Percentiles rank a stretch among this genome's conserved stretches.
phyloP scores from a whole-genome alignment of 2,329 filamentous ascomycete genomes.

The Colletotrichum eremochloae region DNA sequence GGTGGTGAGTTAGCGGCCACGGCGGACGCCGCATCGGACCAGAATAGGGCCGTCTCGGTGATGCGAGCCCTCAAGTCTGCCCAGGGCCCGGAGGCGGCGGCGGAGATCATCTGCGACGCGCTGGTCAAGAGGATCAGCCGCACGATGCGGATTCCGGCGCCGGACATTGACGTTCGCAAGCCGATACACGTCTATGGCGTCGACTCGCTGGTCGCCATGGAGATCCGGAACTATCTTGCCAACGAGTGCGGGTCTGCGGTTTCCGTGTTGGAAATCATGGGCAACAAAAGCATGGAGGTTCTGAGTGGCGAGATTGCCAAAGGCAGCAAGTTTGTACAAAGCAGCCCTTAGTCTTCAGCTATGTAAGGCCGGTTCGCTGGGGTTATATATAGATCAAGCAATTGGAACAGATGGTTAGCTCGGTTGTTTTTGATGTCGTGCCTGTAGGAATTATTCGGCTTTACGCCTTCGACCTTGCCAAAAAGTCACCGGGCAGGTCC shows the following conservation, averaged over 20 bases:
- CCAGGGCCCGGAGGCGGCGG: background rate
- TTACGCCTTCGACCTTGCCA: too few species aligned
- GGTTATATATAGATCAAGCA: too few species aligned
- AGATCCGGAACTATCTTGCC: constrained; percentile 2
- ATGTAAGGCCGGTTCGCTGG: too few species aligned
- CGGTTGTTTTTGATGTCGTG: too few species aligned
- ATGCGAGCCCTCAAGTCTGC: background rate
- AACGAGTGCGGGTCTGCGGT: constrained; percentile 13
- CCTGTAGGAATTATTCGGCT: too few species aligned
- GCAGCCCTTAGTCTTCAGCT: too few species aligned
- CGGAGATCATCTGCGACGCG: background rate
- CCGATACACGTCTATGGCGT: background rate
- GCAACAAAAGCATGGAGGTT: background rate
- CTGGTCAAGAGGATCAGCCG: background rate
- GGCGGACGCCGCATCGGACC: background rate
- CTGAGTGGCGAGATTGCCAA: background rate
- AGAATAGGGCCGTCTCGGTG: background rate
- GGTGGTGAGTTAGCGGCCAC: constrained; percentile 4
- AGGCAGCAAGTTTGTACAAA: background rate
- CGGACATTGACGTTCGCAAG: background rate
- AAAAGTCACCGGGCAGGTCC: too few species aligned
- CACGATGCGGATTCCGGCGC: background rate
- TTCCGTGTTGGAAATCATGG: constrained; percentile 4
- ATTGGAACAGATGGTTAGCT: too few species aligned
- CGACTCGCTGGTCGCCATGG: constrained; percentile 10